Evolutionary conservation across 805 yeast species (phyloP).

Genomic region (Pachysolen tannophilus): DNA sequence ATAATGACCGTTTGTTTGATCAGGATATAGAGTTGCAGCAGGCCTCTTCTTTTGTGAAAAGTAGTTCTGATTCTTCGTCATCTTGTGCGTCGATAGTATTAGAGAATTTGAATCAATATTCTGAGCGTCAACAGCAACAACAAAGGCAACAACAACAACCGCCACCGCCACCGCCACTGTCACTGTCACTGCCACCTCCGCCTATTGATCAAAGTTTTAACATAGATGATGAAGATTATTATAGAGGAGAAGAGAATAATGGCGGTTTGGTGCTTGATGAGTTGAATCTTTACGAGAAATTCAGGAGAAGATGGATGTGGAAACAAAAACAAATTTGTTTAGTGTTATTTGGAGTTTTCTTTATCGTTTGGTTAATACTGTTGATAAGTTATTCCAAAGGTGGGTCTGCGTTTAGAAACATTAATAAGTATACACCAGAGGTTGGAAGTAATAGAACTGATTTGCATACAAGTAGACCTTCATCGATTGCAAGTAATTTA

Average conservation of each 20-base stretch:
- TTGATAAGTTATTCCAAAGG: constrained; percentile 16
- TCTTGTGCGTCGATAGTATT: constrained; percentile 10
- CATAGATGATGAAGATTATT: constrained; percentile 1
- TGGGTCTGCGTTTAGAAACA: constrained; percentile 12
- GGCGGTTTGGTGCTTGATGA: background rate
- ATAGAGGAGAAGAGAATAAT: background rate
- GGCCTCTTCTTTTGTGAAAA: background rate
- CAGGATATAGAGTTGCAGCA: constrained; percentile 7
- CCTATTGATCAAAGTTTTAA: background rate
- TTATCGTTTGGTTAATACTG: constrained; percentile 18
- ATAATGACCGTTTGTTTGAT: constrained; percentile 1
- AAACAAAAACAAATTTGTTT: background rate
- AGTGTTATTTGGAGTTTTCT: background rate
- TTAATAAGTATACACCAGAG: constrained; percentile 11
- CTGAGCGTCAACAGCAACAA: constrained; percentile 17
- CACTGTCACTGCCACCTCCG: background rate
- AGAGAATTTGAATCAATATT: constrained; percentile 16
- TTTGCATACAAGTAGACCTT: constrained; percentile 5
- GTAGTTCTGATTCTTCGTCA: background rate
- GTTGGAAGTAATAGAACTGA: constrained; percentile 9
- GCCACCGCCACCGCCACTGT: too few relatives aligned
- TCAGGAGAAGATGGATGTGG: too few relatives aligned
- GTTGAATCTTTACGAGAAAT: too few relatives aligned
- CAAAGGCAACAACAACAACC: constrained; percentile 14
- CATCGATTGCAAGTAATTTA: constrained; percentile 3